Evolutionary conservation across 1,284 basidiomycete genomes (phyloP).

Genomic region (Puccinia hordei): DNA sequence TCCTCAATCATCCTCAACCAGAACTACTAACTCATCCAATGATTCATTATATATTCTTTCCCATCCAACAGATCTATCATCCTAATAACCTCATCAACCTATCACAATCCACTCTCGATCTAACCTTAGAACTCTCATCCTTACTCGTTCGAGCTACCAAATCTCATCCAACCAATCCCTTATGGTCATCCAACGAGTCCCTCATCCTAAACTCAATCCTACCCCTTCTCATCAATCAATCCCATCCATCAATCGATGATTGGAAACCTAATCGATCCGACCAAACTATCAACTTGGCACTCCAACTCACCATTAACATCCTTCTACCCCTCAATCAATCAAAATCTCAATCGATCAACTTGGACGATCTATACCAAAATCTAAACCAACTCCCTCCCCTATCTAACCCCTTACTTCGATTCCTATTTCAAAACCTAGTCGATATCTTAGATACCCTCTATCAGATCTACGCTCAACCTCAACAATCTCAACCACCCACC

Average conservation of each 20-base stretch:
- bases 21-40: constrained; percentile 19
- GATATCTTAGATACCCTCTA: constrained; percentile 22
- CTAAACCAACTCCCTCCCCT: not conserved
- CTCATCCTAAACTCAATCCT: constrained; percentile 7
- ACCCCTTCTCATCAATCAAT: constrained; percentile 8
- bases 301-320: not conserved
- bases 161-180: not conserved
- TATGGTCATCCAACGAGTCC: constrained; percentile 28
- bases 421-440: constrained; percentile 32
- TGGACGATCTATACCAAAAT: constrained; percentile 31
- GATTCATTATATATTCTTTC: constrained; percentile 39
- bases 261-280: constrained; percentile 13
- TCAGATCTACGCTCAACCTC: not conserved
- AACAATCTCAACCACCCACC: constrained; percentile 21
- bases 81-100: constrained; percentile 5
- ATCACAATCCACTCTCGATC: constrained; percentile 12
- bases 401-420: not conserved
- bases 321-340: not conserved
- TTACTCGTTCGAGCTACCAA: constrained; percentile 8
- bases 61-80: constrained; percentile 24
- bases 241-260: not conserved
- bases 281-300: not conserved
- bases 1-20: constrained; percentile 11
- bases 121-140: not conserved
- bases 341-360: not conserved